Evolutionary conservation across 805 yeast genomes (phyloP).

Genomic region (Pichia pseudocactophila): DNA sequence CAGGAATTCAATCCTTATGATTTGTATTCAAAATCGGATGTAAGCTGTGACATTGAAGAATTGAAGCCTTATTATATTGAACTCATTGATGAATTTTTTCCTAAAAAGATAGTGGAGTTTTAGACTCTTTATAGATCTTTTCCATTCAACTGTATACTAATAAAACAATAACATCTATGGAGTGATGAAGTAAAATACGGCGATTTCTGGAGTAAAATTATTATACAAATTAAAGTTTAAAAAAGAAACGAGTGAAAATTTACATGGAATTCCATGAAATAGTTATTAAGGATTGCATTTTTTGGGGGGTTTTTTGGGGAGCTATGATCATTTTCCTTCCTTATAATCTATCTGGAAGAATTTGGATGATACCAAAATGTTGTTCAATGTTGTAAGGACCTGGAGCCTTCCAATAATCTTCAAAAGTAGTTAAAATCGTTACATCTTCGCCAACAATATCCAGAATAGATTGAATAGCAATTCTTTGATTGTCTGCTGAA

Average conservation of each 20-base stretch:
- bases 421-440: slow-evolving; percentile 68
- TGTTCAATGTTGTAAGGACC: slow-evolving; percentile 84
- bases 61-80: slow-evolving; percentile 52
- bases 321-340: not conserved
- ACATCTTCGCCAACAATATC: slow-evolving; percentile 48
- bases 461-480: slow-evolving; percentile 59
- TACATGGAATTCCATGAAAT: not conserved
- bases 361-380: slow-evolving; percentile 59
- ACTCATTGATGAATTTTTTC: slow-evolving; percentile 60
- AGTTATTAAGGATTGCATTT: too few species aligned
- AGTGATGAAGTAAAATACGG: too few species aligned
- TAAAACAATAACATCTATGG: too few species aligned
- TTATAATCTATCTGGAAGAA: slow-evolving; percentile 5
- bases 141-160: not conserved
- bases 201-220: too few species aligned
- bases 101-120: slow-evolving; percentile 47
- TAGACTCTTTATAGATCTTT: slow-evolving; percentile 17
- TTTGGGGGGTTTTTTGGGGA: not conserved
- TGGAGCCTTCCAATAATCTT: slow-evolving; percentile 82
- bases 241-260: not conserved
- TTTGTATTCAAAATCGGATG: slow-evolving; percentile 53
- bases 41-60: slow-evolving; percentile 37
- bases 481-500: slow-evolving; percentile 53
- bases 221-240: not conserved
- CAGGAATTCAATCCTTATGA: slow-evolving; percentile 62